These are phyloP conservation scores for Sphaceloma murrayae DNA, from an alignment of 2,329 filamentous ascomycete species.

Conservation along the genomic window DNA sequence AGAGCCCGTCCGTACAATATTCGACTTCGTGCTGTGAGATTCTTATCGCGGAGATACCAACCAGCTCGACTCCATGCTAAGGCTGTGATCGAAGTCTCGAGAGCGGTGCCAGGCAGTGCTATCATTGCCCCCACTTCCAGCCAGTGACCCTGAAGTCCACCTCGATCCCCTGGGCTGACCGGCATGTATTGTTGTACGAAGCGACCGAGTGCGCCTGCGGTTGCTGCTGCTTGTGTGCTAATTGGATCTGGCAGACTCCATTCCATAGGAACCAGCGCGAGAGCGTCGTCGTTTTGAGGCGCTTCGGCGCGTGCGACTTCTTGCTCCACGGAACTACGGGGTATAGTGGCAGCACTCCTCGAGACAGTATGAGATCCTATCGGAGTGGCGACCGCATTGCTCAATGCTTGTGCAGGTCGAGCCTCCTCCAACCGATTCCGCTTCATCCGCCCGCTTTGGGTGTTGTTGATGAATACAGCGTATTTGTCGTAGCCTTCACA, in stretches of 20 bases:
- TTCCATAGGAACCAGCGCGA: neutral
- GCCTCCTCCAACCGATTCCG: constrained; percentile 14
- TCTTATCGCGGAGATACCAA: neutral
- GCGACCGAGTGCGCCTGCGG: neutral
- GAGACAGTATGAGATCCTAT: too few relatives aligned
- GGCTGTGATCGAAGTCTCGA: neutral
- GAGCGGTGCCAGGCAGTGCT: neutral
- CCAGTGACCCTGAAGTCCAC: neutral
- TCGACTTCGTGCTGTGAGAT: constrained; percentile 1
- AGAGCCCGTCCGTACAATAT: constrained; percentile 1
- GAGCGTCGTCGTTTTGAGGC: too few relatives aligned
- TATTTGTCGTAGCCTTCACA: constrained; percentile 17
- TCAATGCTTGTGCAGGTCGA: neutral
- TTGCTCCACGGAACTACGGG: too few relatives aligned
- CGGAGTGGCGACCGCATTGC: neutral
- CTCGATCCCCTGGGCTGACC: neutral
- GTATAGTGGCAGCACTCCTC: too few relatives aligned
- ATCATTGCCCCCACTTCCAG: neutral
- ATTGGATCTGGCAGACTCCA: neutral
- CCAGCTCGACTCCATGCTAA: constrained; percentile 8
- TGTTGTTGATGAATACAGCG: constrained; percentile 15
- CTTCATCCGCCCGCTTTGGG: constrained; percentile 1
- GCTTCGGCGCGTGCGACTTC: too few relatives aligned
- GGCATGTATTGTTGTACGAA: constrained; percentile 5
- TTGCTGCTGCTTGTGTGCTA: neutral